Base-by-base conservation (phyloP, 208 protist genomes). In the Balamuthia mandrillaris region DNA sequence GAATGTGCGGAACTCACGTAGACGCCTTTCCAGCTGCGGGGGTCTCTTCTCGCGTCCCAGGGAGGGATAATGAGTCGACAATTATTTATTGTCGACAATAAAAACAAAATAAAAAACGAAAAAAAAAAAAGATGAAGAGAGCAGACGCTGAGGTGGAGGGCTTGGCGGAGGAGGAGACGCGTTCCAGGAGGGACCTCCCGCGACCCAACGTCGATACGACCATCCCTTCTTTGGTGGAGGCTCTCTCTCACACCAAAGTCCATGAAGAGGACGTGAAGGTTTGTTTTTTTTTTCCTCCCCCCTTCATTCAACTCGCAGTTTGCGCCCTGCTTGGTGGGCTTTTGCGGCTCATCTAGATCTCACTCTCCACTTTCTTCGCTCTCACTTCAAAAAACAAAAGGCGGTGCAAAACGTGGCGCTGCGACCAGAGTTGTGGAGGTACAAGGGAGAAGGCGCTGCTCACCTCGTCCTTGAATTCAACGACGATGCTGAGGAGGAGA, bases 371-470 rank as follows among this genome's bases (percentile, higher is more conserved):
- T 10, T 10, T 52, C 14, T 10, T 52, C 14, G 14, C 47, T 58
- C n/a, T 33, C n/a, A 58, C 7, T 58, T 60, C 37, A 39, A 6
- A 24, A 41, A 60, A 79, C n/a, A 3, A 16, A 29, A 81, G 72
- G 72, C 42, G 52, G 31, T 81, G 29, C 72, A 81, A 41, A 31
- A 0, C 1, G 21, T 39, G 1, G 72, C 47, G 1, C 10, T 35
- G 29, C 61, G 47, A 4, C 47, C 61, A 7, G 49, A 7, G 0
- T 33, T 63, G 47, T 81, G 72, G 72, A 42, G 37, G 14, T 81
- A 81, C 72, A 81, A 81, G 33, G 72, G 72, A 18, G 72, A 81
- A 61, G 72, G 72, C 33, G 72, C 72, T 31, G 72, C 72, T 5
- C 72, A 81, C 33, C 21, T 63, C 18, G 72, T 81, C n/a, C 72